Conservation (phyloP, 1,139 yeast species). For the Diutina rugosa region DNA sequence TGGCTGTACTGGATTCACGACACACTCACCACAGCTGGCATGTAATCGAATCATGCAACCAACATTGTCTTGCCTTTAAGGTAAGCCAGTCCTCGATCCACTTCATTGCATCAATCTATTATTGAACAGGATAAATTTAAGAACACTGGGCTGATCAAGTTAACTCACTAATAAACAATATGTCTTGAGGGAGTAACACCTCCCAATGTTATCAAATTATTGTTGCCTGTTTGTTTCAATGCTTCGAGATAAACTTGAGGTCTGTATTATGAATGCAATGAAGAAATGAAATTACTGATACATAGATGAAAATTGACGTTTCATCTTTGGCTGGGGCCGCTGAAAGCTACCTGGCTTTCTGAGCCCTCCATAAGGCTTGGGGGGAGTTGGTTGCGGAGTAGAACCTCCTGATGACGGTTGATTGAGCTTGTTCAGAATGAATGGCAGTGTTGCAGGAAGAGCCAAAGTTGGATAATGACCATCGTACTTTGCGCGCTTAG, state of each 20-base stretch:
- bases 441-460: neutral
- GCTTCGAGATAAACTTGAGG: neutral
- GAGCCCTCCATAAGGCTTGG: neutral
- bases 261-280: neutral
- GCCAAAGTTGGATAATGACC: neutral
- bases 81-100: too few species aligned
- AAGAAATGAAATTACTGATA: neutral
- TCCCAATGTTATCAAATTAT: too few species aligned
- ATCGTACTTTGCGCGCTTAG: neutral
- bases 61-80: too few species aligned
- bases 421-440: neutral
- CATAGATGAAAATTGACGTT: neutral
- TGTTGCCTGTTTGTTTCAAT: too few species aligned
- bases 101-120: too few species aligned
- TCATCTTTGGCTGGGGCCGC: neutral
- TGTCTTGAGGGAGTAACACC: too few species aligned
- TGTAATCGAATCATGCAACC: too few species aligned
- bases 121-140: too few species aligned
- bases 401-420: neutral
- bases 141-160: too few species aligned
- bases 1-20: too few species aligned
- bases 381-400: neutral
- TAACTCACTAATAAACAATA: too few species aligned
- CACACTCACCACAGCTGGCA: too few species aligned
- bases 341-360: slow-evolving; percentile 2